Evolutionary conservation across 192 early-diverging fungal genomes (phyloP).

Genomic region (Pilaira anomala): DNA sequence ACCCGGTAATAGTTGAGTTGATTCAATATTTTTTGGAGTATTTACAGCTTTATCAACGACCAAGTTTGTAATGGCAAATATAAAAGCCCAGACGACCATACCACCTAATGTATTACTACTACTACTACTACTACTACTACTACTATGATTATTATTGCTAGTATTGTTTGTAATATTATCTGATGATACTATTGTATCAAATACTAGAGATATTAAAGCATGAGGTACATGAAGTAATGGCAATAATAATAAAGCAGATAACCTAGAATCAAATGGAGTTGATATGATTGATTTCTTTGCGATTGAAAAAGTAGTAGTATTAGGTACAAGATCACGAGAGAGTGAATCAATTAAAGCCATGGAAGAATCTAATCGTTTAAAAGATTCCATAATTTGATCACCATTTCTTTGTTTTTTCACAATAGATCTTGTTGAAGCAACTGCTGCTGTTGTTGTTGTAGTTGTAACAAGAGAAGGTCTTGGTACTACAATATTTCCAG

Average conservation of each 20-base stretch:
- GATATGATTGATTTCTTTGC: neutral
- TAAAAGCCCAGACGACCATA: slow-evolving; percentile 9
- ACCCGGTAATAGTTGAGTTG: neutral
- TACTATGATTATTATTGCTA: too few relatives aligned
- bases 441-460: neutral
- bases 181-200: slow-evolving; percentile 1
- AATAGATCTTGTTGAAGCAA: neutral
- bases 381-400: slow-evolving; percentile 20
- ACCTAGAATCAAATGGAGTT: slow-evolving; percentile 11
- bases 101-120: neutral
- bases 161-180: too few relatives aligned
- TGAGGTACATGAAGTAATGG: slow-evolving; percentile 15
- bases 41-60: neutral
- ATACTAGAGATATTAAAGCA: slow-evolving; percentile 10
- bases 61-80: slow-evolving; percentile 15
- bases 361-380: slow-evolving; percentile 24
- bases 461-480: too few relatives aligned
- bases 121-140: neutral
- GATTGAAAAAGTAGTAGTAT: neutral
- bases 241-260: neutral
- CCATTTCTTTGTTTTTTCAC: neutral
- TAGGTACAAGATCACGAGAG: slow-evolving; percentile 28
- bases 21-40: neutral
- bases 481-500: too few relatives aligned
- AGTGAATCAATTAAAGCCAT: slow-evolving; percentile 30